Percentiles rank a stretch among this genome's conserved stretches.
Conservation (phyloP, 805 yeast genomes). For the Ogataea wickerhamii region DNA sequence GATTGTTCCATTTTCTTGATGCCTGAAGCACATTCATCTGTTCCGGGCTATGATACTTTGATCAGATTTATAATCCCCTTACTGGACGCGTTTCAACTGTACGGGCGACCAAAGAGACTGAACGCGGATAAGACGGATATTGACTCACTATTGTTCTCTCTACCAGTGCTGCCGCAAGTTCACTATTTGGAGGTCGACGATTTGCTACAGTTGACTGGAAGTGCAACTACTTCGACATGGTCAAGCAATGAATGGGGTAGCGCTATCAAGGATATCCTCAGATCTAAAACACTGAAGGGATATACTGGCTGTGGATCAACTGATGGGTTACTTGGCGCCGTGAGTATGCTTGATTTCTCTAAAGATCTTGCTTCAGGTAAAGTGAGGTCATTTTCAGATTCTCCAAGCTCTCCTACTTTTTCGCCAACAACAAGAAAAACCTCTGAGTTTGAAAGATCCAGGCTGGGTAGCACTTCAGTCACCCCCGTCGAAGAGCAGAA, state of each 20-base stretch:
- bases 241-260: conserved; percentile 54
- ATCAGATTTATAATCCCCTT: conserved; percentile 74
- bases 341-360: conserved; percentile 27
- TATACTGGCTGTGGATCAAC: conserved; percentile 76
- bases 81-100: conserved; percentile 70
- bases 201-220: conserved; percentile 39
- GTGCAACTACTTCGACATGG: conserved; percentile 44
- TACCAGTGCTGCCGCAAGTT: conserved; percentile 77
- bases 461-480: conserved; percentile 6
- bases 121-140: conserved; percentile 69
- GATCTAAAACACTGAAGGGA: conserved; percentile 51
- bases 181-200: conserved; percentile 70
- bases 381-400: conserved; percentile 23
- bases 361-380: conserved; percentile 27
- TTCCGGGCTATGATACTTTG: conserved; percentile 79
- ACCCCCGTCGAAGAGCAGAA: not conserved
- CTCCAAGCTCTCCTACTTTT: conserved; percentile 37
- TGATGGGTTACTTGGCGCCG: conserved; percentile 59
- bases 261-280: conserved; percentile 52
- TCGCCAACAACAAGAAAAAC: conserved; percentile 31
- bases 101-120: conserved; percentile 77
- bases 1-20: conserved; percentile 68
- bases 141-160: conserved; percentile 68
- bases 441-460: conserved; percentile 9
- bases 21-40: conserved; percentile 84